Conservation (phyloP, 2,329 filamentous ascomycete genomes). For the Clarireedia hainanense region DNA sequence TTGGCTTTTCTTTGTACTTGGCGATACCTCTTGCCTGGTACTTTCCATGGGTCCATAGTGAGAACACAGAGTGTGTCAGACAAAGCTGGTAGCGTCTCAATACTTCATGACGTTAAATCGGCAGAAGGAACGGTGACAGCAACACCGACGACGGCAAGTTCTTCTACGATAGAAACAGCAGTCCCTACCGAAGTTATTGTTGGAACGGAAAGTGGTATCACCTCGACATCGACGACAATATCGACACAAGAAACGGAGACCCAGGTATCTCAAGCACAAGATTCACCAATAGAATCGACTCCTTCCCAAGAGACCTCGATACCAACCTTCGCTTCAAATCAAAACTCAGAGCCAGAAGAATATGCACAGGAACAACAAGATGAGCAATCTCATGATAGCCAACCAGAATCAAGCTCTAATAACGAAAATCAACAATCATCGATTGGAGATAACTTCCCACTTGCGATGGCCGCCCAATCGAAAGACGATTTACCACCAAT, state of each 20-base stretch:
- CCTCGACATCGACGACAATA: not conserved
- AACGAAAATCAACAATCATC: not conserved
- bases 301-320: not conserved
- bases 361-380: not conserved
- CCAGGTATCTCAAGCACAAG: not conserved
- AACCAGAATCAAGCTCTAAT: not conserved
- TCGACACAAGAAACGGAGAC: not conserved
- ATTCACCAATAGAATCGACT: not conserved
- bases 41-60: no score
- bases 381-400: not conserved
- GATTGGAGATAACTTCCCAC: slow-evolving; percentile 20
- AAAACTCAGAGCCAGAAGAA: not conserved
- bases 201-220: not conserved
- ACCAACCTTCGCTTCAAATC: not conserved
- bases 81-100: not conserved
- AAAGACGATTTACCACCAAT: slow-evolving; percentile 32
- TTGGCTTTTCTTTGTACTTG: no score
- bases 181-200: not conserved
- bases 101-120: not conserved
- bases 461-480: slow-evolving; percentile 17
- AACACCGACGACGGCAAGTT: not conserved
- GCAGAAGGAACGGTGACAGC: not conserved
- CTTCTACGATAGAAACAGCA: not conserved
- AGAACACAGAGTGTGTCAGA: not conserved
- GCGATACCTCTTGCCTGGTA: no score